These are phyloP conservation scores for Rhytidhysteron rufulum DNA, from an alignment of 2,329 filamentous ascomycete species.

Conservation along the genomic window DNA sequence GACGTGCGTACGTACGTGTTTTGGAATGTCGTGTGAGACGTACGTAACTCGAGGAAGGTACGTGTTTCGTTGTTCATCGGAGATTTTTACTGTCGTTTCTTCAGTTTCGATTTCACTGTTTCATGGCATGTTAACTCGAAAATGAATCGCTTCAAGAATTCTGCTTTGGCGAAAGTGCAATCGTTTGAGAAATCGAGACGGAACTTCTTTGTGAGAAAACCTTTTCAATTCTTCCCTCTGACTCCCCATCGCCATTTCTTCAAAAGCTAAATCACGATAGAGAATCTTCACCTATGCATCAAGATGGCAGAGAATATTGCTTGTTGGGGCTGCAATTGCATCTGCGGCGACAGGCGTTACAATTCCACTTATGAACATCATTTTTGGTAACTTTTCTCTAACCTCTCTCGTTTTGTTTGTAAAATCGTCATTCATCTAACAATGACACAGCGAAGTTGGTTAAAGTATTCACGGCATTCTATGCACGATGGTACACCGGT, in stretches of 20 bases:
- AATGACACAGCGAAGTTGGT: constrained; percentile 27
- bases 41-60: no score
- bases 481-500: constrained; percentile 41
- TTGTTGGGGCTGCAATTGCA: constrained; percentile 13
- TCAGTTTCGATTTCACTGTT: no score
- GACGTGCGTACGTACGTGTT: no score
- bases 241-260: no score
- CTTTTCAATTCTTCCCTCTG: constrained; percentile 6
- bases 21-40: no score
- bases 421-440: constrained; percentile 3
- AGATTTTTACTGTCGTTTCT: no score
- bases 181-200: constrained; percentile 5
- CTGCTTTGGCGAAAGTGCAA: constrained; percentile 2
- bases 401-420: constrained; percentile 21
- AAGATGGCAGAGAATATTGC: constrained; percentile 10
- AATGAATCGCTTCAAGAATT: constrained; percentile 3
- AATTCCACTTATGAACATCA: constrained; percentile 54
- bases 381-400: constrained; percentile 50
- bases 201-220: constrained; percentile 5
- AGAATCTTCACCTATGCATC: constrained; percentile 19
- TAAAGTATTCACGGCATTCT: constrained; percentile 46
- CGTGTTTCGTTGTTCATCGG: no score
- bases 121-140: no score
- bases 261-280: constrained; percentile 7
- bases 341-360: constrained; percentile 20